Evolutionary conservation across 2,329 filamentous ascomycete genomes (phyloP).

Genomic region (Claviceps capensis): DNA sequence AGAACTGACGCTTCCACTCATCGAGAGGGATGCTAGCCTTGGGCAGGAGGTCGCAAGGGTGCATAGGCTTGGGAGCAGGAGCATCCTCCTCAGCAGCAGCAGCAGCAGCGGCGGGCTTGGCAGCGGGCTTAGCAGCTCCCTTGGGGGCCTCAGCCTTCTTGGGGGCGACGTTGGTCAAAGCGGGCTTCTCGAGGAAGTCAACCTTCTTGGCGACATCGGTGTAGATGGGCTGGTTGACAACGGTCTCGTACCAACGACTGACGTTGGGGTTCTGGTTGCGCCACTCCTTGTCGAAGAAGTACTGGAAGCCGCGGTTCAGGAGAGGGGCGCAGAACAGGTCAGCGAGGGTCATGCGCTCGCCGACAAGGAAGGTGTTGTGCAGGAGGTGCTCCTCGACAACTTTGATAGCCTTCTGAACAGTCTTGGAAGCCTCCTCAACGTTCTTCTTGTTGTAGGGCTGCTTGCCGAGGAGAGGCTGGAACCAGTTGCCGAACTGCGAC

Average conservation of each 20-base stretch:
- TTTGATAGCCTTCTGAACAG: slow-evolving; percentile 50
- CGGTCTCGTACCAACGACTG: slow-evolving; percentile 87
- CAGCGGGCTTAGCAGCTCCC: slow-evolving; percentile 46
- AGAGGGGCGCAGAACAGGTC: slow-evolving; percentile 76
- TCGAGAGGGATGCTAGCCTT: slow-evolving; percentile 74
- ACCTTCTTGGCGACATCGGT: slow-evolving; percentile 63
- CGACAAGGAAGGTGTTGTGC: slow-evolving; percentile 91
- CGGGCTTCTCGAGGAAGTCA: slow-evolving; percentile 70
- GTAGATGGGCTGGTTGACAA: slow-evolving; percentile 88
- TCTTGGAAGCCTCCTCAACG: slow-evolving; percentile 68
- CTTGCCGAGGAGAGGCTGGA: slow-evolving; percentile 69
- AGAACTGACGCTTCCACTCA: slow-evolving; percentile 98
- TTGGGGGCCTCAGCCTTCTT: slow-evolving; percentile 67
- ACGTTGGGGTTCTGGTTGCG: slow-evolving; percentile 71
- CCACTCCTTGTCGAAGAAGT: slow-evolving; percentile 86
- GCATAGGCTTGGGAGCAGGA: slow-evolving; percentile 78
- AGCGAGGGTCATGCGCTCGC: slow-evolving; percentile 93
- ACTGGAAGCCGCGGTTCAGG: slow-evolving; percentile 79
- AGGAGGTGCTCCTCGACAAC: slow-evolving; percentile 79
- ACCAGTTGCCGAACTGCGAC: slow-evolving; percentile 61
- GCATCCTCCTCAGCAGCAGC: slow-evolving; percentile 25
- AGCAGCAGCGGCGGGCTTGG: slow-evolving; percentile 13
- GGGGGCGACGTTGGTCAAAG: slow-evolving; percentile 54
- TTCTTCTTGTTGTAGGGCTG: slow-evolving; percentile 96
- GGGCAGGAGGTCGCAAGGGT: slow-evolving; percentile 77